These are phyloP conservation scores for Vigna angularis DNA, from an alignment of 306 rosid genomes.

Conservation along the genomic window DNA sequence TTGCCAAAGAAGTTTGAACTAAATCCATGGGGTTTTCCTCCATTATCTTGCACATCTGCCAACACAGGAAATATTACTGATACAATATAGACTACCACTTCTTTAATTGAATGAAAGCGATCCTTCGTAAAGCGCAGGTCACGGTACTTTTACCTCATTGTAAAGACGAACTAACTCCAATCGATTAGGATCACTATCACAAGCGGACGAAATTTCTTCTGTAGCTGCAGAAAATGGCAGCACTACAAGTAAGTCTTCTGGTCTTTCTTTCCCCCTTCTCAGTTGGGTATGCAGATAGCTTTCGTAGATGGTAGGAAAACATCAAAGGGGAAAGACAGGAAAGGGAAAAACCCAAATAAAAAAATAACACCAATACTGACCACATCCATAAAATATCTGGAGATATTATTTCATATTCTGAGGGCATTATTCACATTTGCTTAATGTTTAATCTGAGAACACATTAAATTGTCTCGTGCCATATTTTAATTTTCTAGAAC, in stretches of 20 bases:
- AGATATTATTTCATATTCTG: conserved; percentile 30
- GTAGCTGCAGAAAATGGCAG: conserved; percentile 60
- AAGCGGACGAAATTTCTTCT: conserved; percentile 70
- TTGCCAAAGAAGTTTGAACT: conserved; percentile 49
- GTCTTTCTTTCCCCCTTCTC: background rate
- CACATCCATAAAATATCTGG: conserved; percentile 16
- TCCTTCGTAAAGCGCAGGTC: conserved; percentile 28
- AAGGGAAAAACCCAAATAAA: background rate
- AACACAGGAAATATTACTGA: conserved; percentile 36
- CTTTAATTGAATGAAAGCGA: conserved; percentile 16
- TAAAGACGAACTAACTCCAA: conserved; percentile 73
- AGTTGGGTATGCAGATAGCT: conserved; percentile 11
- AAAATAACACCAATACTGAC: conserved; percentile 26
- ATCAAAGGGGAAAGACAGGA: background rate
- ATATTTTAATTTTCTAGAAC: conserved; percentile 37
- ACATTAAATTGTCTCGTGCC: conserved; percentile 11
- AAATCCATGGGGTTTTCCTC: conserved; percentile 57
- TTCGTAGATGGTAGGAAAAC: background rate
- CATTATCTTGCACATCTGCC: conserved; percentile 83
- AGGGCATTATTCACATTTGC: conserved; percentile 18
- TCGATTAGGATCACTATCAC: conserved; percentile 69
- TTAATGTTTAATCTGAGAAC: conserved; percentile 9
- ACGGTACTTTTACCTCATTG: conserved; percentile 66
- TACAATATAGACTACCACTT: background rate
- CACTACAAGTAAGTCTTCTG: conserved; percentile 20